Evolutionary conservation across 805 yeast species (phyloP).

Genomic region (Myxozyma kluyveri): DNA sequence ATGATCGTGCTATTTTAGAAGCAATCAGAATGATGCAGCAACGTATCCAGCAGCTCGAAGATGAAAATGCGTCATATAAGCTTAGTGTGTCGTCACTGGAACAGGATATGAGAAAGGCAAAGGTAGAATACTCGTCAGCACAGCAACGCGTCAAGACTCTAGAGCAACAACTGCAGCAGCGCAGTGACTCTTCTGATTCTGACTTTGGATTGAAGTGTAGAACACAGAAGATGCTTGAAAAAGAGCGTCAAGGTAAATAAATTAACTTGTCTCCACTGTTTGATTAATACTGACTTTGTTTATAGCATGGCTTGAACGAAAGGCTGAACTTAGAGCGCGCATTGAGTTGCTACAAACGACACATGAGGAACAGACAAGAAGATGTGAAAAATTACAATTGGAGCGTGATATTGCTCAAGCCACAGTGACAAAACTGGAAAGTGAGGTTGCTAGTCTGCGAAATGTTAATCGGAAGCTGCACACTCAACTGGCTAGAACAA

Average conservation of each 20-base stretch:
- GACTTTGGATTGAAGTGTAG: too few relatives aligned
- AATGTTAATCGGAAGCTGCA: conserved; percentile 6
- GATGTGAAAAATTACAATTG: conserved; percentile 13
- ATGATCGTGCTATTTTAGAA: conserved; percentile 25
- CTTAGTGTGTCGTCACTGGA: conserved; percentile 10
- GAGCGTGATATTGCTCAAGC: conserved; percentile 20
- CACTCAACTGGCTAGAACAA: neutral
- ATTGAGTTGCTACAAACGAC: conserved; percentile 17
- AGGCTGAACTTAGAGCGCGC: conserved; percentile 7
- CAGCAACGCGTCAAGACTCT: conserved; percentile 4
- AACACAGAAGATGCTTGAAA: conserved; percentile 16
- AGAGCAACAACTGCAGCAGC: conserved; percentile 20
- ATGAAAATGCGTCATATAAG: conserved; percentile 15
- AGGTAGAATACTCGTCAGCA: conserved; percentile 6
- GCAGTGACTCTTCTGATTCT: too few relatives aligned
- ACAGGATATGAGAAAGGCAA: conserved; percentile 2
- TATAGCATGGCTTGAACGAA: conserved; percentile 18
- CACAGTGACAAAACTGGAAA: conserved; percentile 8
- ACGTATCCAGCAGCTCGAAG: conserved; percentile 21
- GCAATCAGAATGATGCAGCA: conserved; percentile 25
- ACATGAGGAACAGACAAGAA: conserved; percentile 3
- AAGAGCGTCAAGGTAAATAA: conserved; percentile 14
- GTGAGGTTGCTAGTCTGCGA: conserved; percentile 8
- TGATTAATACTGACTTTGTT: neutral
- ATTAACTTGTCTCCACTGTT: neutral